Percentiles rank a stretch among this genome's conserved stretches.
Conservation (phyloP, 164 flowering plant species). For the Protea cynaroides region DNA sequence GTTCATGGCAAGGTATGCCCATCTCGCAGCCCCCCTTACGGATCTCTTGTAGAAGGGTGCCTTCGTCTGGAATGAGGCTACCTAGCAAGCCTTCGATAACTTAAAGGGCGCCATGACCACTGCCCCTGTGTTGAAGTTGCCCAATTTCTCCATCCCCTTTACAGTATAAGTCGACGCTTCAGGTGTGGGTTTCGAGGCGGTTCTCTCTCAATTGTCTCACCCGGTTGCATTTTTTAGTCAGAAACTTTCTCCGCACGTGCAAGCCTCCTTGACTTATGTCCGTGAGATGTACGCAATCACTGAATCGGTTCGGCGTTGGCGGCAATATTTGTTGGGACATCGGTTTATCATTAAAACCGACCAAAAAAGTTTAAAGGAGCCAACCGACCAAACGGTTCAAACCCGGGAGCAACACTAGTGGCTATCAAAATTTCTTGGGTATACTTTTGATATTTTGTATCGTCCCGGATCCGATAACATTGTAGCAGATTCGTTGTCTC, state of each 20-base stretch:
- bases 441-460: no score
- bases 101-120: conserved; percentile 2
- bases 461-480: no score
- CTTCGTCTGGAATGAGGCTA: no score
- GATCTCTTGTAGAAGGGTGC: no score
- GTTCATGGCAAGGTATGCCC: no score
- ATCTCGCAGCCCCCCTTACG: no score
- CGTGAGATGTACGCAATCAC: conserved; percentile 6
- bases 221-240: conserved; percentile 8
- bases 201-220: neutral
- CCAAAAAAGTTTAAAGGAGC: conserved; percentile 8
- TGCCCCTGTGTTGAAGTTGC: conserved; percentile 5
- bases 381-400: no score
- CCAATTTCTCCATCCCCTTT: neutral
- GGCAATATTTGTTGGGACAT: conserved; percentile 2
- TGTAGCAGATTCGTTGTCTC: no score
- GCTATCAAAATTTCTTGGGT: no score
- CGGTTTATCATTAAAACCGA: neutral
- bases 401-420: no score
- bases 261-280: neutral
- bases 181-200: conserved; percentile 4
- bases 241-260: neutral
- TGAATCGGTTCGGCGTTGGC: neutral
- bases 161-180: conserved; percentile 3
- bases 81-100: no score